These are phyloP conservation scores for Mortierella sp. DNA, from an alignment of 371 early-diverging fungal species.

Conservation along the genomic window DNA sequence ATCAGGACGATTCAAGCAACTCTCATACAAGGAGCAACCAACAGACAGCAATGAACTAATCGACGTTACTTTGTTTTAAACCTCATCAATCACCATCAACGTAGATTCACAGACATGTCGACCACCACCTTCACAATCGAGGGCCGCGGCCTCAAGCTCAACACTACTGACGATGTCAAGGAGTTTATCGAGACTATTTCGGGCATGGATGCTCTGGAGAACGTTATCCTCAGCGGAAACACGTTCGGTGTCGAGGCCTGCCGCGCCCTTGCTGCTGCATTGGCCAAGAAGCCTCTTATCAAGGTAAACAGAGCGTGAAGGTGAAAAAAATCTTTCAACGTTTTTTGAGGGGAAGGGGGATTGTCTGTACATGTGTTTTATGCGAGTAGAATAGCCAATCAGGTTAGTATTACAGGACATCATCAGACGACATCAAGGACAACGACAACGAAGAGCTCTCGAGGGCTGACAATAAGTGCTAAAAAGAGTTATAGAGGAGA, in stretches of 20 bases:
- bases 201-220: constrained; percentile 75
- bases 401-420: background rate
- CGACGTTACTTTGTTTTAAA: background rate
- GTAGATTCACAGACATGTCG: constrained; percentile 28
- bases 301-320: constrained; percentile 67
- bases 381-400: background rate
- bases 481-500: background rate
- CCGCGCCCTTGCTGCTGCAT: constrained; percentile 82
- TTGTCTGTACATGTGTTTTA: background rate
- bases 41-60: background rate
- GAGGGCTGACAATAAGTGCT: background rate
- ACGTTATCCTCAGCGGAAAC: constrained; percentile 91
- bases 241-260: constrained; percentile 96
- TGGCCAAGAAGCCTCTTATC: constrained; percentile 76
- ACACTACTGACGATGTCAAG: constrained; percentile 87
- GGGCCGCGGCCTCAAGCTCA: constrained; percentile 84
- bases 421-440: background rate
- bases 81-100: background rate
- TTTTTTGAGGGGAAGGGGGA: background rate
- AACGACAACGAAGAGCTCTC: background rate
- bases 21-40: background rate
- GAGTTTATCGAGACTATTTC: constrained; percentile 80
- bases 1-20: background rate
- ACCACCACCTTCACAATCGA: constrained; percentile 68
- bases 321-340: background rate